phyloP scores from a whole-genome alignment of 2,329 filamentous ascomycete species.

The Colletotrichum gigasporum region DNA sequence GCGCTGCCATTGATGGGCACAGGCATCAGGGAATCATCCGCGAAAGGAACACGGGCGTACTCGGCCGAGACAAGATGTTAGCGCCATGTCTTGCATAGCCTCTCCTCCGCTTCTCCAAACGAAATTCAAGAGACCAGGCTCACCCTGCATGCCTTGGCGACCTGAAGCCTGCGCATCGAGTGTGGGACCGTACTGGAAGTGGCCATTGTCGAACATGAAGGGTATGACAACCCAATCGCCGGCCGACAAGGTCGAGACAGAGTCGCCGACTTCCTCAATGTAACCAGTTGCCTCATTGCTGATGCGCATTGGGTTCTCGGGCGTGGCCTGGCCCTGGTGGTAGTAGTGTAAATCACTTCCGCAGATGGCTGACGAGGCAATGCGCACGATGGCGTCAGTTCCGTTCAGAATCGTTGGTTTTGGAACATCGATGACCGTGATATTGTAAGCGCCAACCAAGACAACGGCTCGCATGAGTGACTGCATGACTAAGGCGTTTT shows the following conservation, averaged over 20 bases:
- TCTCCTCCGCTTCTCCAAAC: no score
- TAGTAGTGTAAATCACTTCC: constrained; percentile 46
- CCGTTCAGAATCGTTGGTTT: constrained; percentile 28
- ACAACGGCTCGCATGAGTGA: no score
- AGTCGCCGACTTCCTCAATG: constrained; percentile 45
- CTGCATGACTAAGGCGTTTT: no score
- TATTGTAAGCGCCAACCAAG: no score
- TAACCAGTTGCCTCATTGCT: constrained; percentile 54
- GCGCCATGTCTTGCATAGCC: no score
- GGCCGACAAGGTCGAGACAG: no score
- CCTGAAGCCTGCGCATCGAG: neutral
- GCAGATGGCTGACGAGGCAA: constrained; percentile 45
- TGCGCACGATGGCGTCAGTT: constrained; percentile 45
- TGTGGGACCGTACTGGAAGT: no score
- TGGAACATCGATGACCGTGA: no score
- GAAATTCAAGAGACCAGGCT: neutral
- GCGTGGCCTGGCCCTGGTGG: no score
- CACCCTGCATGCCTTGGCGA: constrained; percentile 17
- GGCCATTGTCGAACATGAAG: constrained; percentile 34
- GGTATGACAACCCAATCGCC: constrained; percentile 51
- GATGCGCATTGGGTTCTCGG: no score
- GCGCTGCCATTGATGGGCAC: constrained; percentile 49
- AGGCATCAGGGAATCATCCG: constrained; percentile 71
- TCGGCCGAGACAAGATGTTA: constrained; percentile 45
- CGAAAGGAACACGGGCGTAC: constrained; percentile 70